Evolutionary conservation across 2,329 filamentous ascomycete genomes (phyloP), one percentile per base, ranked within the genome.

Genomic region (Magnaporthales sp.): DNA sequence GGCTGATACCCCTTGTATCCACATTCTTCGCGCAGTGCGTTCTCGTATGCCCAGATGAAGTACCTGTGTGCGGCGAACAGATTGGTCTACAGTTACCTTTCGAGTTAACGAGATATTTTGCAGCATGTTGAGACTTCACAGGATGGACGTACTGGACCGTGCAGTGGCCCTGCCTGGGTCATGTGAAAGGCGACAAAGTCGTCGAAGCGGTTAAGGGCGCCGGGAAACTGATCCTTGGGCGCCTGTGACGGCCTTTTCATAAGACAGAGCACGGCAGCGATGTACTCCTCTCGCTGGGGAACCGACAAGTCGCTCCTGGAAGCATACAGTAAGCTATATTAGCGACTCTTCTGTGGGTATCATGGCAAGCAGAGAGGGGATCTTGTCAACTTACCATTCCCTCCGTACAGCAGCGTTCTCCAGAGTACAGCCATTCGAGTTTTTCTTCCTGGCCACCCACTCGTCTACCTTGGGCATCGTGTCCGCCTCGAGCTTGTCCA

Each of bases 181-280:
- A 76, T 74, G 64, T 76, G 74, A 26, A 71, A 73, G n/a, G 73
- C 74, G 7, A 75, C 72, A 62, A 76, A 76, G 68, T 76, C 75
- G 65, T 76, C 75, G 60, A 70, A 76, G 13, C 72, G 70, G 64
- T 67, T 74, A 46, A 69, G 66, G 1, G 70, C 73, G 10, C 74
- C 74, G 0, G 74, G 73, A 29, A 73, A 72, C 31, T 68, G 60
- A 30, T 68, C 69, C 38, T 70, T 70, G 64, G 69, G 68, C 2
- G 70, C 67, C 61, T 70, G 68, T 62, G 71, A 63, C 4, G 74
- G 73, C 19, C 68, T 58, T 46, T 71, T 73, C 71, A 72, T 73
- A n/a, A 74, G 70, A 58, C 74, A 75, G 62, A 67, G 67, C 9
- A 72, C 70, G 9, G 74, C 73, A 8, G 61, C 64, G 38, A 72